Evolutionary conservation across 179 eudicot genomes (phyloP), one percentile per base, ranked within the genome.

Genomic region (Beta corolliflora): DNA sequence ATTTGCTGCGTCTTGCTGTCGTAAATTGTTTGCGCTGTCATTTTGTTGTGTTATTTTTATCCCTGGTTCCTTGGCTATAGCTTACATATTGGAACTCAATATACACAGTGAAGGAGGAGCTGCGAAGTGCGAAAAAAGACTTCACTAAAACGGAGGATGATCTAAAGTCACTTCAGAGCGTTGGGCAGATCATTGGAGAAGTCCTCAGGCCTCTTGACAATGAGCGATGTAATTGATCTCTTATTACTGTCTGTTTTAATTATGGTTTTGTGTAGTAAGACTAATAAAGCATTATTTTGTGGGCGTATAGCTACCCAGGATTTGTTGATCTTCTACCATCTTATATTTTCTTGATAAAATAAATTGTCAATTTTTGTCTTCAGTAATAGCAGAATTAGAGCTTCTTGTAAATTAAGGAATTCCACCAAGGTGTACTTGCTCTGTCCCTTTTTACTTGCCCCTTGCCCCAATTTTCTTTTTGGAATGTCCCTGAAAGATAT

Each of bases 161-260:
- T 88, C 85, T 97, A 76, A 97, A 97, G 91, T 93, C 99, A 4
- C 97, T 94, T 74, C 98, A 97, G 86, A 97, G 99, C 80, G 99
- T 97, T 86, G 99, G 99, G 15, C 98, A 97, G 87, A 94, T 97
- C 80, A 97, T 97, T 21, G 99, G 98, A 53, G 99, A 97, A 89
- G 99, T 97, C 73, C 91, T 97, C 18, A 88, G 99, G 93, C 97
- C 99, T 76, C 91, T 94, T 82, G 99, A 97, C 79, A 92, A 97
- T 83, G 99, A 97, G 79, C 90, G 97, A 82, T 89, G 99, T 97
- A 92, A 91, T 72, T 79, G 8, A 8, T 72, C 56, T 71, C 64
- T 75, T 63, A 16, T 64, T 70, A 46, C 29, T 41, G 59, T 50
- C 21, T 75, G 53, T 44, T n/a, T 68, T 66, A 41, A 53, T 19